phyloP scores from a whole-genome alignment of 1,139 yeast genomes.

The Kluyveromyces sp. region DNA sequence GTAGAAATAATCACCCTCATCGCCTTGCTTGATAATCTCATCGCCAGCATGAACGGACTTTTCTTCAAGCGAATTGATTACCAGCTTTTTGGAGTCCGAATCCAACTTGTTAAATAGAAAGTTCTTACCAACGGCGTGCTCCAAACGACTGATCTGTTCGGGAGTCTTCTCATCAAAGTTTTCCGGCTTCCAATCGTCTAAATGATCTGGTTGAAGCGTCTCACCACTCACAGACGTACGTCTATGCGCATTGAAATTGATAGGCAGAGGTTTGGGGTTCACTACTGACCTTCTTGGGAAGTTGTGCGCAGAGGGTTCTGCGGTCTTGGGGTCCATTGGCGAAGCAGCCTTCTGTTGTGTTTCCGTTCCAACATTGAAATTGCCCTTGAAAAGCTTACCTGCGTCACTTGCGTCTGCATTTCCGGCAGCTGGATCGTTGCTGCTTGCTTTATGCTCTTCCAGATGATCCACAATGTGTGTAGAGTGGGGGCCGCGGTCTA shows the following conservation, averaged over 20 bases:
- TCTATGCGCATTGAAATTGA: slow-evolving; percentile 68
- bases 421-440: slow-evolving; percentile 4
- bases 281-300: slow-evolving; percentile 13
- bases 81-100: slow-evolving; percentile 64
- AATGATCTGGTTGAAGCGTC: slow-evolving; percentile 37
- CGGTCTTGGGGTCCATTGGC: slow-evolving; percentile 23
- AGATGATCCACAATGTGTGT: slow-evolving; percentile 31
- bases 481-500: slow-evolving; percentile 57
- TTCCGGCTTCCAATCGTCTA: slow-evolving; percentile 73
- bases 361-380: slow-evolving; percentile 38
- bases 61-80: slow-evolving; percentile 74
- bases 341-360: slow-evolving; percentile 19
- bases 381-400: slow-evolving; percentile 40
- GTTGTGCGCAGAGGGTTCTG: slow-evolving; percentile 10
- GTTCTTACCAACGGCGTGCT: slow-evolving; percentile 66
- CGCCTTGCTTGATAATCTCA: slow-evolving; percentile 84
- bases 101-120: slow-evolving; percentile 78
- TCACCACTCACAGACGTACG: slow-evolving; percentile 87
- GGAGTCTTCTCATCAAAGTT: slow-evolving; percentile 51
- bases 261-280: slow-evolving; percentile 36
- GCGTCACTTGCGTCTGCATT: slow-evolving; percentile 16
- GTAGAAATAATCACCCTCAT: slow-evolving; percentile 92
- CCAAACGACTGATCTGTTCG: slow-evolving; percentile 61
- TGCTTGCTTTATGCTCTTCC: slow-evolving; percentile 10
- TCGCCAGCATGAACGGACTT: slow-evolving; percentile 53